Base-by-base conservation (phyloP, 345 rosid species). In the Rhizophora apiculata region DNA sequence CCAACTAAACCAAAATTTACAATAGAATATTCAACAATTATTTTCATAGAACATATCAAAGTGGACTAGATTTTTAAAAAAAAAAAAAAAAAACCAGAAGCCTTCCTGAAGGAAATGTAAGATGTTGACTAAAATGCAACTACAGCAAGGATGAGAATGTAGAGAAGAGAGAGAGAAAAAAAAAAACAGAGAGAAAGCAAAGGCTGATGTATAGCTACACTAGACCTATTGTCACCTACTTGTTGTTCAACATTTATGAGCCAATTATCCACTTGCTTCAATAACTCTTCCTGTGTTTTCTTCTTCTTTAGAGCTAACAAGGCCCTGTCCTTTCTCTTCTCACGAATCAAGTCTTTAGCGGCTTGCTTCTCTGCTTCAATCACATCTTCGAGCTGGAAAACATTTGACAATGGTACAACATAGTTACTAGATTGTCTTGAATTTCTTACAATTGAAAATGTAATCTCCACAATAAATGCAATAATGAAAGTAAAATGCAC, bases 211-310 rank as follows among this genome's bases (percentile, higher is more conserved):
- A 4, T 34, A 39, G 56, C 37, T 1, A 20, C 39, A 56, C 64
- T 18, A 54, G 11, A 21, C 63, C 16, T 36, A 37, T 37, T n/a
- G 37, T 36, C 32, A 72, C 67, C 76, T 74, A 95, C 99, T 76
- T 95, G 99, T 75, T 95, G 99, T 77, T 95, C 98, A 2, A 95
- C 98, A 81, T 95, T 95, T 72, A 92, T 84, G 71, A 95, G 80
- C 99, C 97, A 92, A 8, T 86, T 73, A 72, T 95, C 98, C 11
- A 92, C 96, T 82, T 95, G 97, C 81, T 92, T 90, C 81, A 95
- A 73, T 58, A 95, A 74, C 6, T 92, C 97, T 78, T 95, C 98
- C 67, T 95, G 99, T 2, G 97, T 64, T 65, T 78, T 91, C 86
- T 95, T 95, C 90, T 92, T 95, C 92, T 92, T 95, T 83, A 95